These are phyloP conservation scores for Suillus decipiens DNA, from an alignment of 768 basidiomycete species.

Conservation along the genomic window DNA sequence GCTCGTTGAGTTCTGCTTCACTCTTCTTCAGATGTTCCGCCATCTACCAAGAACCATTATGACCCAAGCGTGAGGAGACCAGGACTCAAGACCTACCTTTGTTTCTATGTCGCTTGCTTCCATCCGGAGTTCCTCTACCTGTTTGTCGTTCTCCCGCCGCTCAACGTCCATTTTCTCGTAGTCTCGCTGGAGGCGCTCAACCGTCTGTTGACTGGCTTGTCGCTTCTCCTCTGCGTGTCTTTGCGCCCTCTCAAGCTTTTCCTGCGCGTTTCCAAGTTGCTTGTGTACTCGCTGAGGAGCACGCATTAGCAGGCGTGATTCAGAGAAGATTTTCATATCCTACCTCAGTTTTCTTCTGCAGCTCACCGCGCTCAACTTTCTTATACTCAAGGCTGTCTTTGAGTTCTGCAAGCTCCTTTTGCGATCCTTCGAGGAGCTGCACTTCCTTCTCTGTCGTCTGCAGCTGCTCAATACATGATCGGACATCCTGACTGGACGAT, in stretches of 20 bases:
- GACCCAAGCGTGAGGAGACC: neutral
- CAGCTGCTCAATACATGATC: slow-evolving; percentile 73
- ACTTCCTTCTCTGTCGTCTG: slow-evolving; percentile 72
- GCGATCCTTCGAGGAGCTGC: slow-evolving; percentile 57
- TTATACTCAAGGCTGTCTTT: slow-evolving; percentile 71
- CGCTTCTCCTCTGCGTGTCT: slow-evolving; percentile 81
- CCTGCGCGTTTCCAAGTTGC: slow-evolving; percentile 78
- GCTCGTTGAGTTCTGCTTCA: slow-evolving; percentile 77
- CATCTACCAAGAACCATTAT: slow-evolving; percentile 50
- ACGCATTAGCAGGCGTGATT: slow-evolving; percentile 4
- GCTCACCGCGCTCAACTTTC: slow-evolving; percentile 71
- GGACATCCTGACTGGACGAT: slow-evolving; percentile 56
- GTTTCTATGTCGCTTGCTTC: slow-evolving; percentile 70
- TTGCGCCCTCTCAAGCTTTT: slow-evolving; percentile 80
- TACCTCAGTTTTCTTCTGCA: slow-evolving; percentile 70
- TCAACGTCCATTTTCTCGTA: slow-evolving; percentile 79
- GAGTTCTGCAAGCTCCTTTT: slow-evolving; percentile 68
- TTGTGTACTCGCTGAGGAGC: slow-evolving; percentile 68
- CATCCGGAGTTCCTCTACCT: slow-evolving; percentile 72
- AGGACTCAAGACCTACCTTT: slow-evolving; percentile 44
- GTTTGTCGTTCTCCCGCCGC: slow-evolving; percentile 75
- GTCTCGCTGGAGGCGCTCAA: slow-evolving; percentile 75
- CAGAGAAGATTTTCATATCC: slow-evolving; percentile 14
- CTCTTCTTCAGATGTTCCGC: slow-evolving; percentile 71
- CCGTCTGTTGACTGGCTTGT: slow-evolving; percentile 66